Percentiles rank a stretch among this genome's conserved stretches.
These are phyloP conservation scores for Candida odintsovae DNA, from an alignment of 805 yeast genomes.

Conservation along the genomic window DNA sequence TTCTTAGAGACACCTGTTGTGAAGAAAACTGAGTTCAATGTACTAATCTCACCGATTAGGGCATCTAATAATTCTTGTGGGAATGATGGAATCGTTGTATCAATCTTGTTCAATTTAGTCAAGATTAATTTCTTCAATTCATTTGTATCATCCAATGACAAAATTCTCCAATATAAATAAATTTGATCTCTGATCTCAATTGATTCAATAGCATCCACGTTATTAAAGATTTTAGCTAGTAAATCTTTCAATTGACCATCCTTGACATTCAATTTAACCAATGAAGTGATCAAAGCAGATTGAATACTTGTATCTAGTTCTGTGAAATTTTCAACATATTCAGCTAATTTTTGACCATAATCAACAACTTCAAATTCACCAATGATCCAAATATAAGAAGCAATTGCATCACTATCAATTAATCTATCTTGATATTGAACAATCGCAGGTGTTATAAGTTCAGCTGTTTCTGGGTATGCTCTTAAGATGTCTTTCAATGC, in stretches of 20 bases:
- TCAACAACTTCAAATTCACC: constrained; percentile 65
- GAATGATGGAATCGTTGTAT: constrained; percentile 65
- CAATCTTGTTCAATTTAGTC: constrained; percentile 62
- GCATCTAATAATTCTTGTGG: constrained; percentile 63
- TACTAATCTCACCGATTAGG: constrained; percentile 69
- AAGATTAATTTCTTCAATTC: constrained; percentile 44
- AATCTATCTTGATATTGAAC: constrained; percentile 41
- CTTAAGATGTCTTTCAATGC: constrained; percentile 63
- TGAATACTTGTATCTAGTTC: constrained; percentile 61
- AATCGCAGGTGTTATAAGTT: constrained; percentile 51
- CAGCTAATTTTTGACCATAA: constrained; percentile 39
- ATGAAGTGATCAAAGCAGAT: constrained; percentile 49
- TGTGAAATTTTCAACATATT: constrained; percentile 44
- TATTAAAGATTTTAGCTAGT: constrained; percentile 57
- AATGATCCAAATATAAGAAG: constrained; percentile 58
- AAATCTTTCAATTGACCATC: constrained; percentile 35
- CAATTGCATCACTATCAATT: constrained; percentile 44
- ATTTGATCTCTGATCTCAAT: constrained; percentile 80
- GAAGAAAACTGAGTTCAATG: constrained; percentile 85
- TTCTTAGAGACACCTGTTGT: constrained; percentile 55
- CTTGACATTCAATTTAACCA: constrained; percentile 49
- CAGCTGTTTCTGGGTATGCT: constrained; percentile 48
- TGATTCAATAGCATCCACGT: constrained; percentile 62
- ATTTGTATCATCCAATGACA: constrained; percentile 40
- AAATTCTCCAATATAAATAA: constrained; percentile 71